A percentile compares a stretch with the other conserved stretches of the same genome.
phyloP scores from a whole-genome alignment of 2,329 filamentous ascomycete genomes.

The Monosporascus sp. region DNA sequence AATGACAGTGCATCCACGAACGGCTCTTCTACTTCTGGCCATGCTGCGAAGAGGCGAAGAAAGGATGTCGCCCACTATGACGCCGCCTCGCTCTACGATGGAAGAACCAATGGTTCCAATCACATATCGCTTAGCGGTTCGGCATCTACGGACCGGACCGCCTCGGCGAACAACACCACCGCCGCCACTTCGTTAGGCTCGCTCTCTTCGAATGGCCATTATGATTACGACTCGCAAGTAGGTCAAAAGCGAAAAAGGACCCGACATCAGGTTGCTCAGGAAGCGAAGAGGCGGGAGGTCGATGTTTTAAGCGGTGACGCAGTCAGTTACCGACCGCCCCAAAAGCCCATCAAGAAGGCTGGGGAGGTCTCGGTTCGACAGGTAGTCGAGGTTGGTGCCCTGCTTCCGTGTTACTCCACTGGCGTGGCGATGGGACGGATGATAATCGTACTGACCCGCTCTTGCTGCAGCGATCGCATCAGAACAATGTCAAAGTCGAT shows the following conservation, averaged over 20 bases:
- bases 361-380: conserved; percentile 65
- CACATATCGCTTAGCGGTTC: conserved; percentile 67
- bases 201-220: conserved; percentile 54
- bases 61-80: conserved; percentile 61
- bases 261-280: conserved; percentile 74
- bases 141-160: conserved; percentile 79
- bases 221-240: conserved; percentile 63
- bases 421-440: background rate
- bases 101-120: conserved; percentile 61
- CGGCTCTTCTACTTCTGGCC: conserved; percentile 33
- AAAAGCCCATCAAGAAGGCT: conserved; percentile 85
- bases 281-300: conserved; percentile 72
- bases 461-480: conserved; percentile 25
- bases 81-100: conserved; percentile 58
- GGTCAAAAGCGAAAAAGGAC: conserved; percentile 86
- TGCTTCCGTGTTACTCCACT: too few relatives aligned
- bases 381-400: conserved; percentile 54
- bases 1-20: conserved; percentile 26
- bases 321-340: conserved; percentile 77
- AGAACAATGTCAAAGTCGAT: conserved; percentile 68
- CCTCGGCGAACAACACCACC: conserved; percentile 75
- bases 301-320: conserved; percentile 67
- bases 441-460: conserved; percentile 6
- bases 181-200: conserved; percentile 83
- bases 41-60: conserved; percentile 70